Conservation (phyloP, 148 eudicot genomes). For the Spergularia marina region DNA sequence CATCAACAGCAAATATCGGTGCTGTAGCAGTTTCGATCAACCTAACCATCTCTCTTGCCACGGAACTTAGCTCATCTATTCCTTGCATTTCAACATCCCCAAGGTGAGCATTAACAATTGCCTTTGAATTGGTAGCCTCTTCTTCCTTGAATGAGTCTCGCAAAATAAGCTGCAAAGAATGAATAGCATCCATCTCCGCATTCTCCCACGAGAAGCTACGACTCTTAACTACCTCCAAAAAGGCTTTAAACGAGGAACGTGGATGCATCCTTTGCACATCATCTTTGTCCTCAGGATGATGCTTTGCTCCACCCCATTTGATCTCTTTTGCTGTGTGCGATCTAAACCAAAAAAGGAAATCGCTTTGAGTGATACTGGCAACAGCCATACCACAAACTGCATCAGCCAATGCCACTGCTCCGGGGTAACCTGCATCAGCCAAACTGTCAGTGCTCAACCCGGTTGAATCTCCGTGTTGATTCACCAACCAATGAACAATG, state of each 20-base stretch:
- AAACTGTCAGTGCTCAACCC: conserved; percentile 94
- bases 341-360: conserved; percentile 90
- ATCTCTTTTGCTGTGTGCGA: conserved; percentile 86
- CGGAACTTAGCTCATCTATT: conserved; percentile 65
- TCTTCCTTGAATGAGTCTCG: conserved; percentile 64
- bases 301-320: conserved; percentile 97
- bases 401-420: conserved; percentile 70
- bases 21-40: conserved; percentile 94
- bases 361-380: conserved; percentile 71
- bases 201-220: conserved; percentile 88
- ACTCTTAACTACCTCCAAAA: conserved; percentile 83
- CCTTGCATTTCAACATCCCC: conserved; percentile 57
- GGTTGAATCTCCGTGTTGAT: conserved; percentile 68
- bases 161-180: conserved; percentile 88
- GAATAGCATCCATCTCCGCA: conserved; percentile 96
- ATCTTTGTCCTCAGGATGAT: conserved; percentile 89
- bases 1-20: conserved; percentile 93
- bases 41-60: conserved; percentile 91
- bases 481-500: conserved; percentile 73
- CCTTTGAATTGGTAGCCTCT: conserved; percentile 47
- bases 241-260: conserved; percentile 84
- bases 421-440: conserved; percentile 85
- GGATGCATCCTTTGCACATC: conserved; percentile 88
- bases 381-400: conserved; percentile 98
- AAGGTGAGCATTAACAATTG: conserved; percentile 40